A percentile compares a stretch with the other conserved stretches of the same genome.
Evolutionary conservation across 225 moss, liverwort and hornwort genomes (phyloP).

Genomic region (Antitrichia curtipendula): DNA sequence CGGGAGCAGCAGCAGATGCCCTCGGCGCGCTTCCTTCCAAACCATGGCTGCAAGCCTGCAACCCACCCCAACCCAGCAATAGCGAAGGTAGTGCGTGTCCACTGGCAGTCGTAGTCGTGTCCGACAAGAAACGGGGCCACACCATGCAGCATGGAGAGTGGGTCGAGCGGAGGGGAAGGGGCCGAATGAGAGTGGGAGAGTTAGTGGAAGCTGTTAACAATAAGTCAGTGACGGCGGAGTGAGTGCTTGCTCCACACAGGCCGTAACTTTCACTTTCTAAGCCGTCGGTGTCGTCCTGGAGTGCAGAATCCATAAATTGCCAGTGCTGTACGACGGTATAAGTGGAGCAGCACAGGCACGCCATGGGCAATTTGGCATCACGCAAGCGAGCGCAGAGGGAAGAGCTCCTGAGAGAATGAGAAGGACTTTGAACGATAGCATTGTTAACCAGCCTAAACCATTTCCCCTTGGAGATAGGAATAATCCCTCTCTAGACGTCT

Average conservation of each 20-base stretch:
- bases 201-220: neutral
- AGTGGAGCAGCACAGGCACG: neutral
- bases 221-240: neutral
- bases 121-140: neutral
- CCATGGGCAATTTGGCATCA: neutral
- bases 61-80: neutral
- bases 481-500: rapidly evolving
- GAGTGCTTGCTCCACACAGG: neutral
- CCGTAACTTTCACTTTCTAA: neutral
- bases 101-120: neutral
- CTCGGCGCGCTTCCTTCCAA: neutral
- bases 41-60: neutral
- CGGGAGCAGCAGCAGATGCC: neutral
- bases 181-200: neutral
- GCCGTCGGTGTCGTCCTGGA: neutral
- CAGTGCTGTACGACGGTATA: neutral
- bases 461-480: neutral
- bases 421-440: neutral
- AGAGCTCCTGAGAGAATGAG: neutral
- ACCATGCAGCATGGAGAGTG: neutral
- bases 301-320: neutral
- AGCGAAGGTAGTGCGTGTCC: neutral
- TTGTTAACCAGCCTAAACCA: neutral
- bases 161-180: neutral
- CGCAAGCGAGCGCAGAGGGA: neutral